Base-by-base conservation (phyloP, 805 yeast species). In the Middelhovenomyces tepae region DNA sequence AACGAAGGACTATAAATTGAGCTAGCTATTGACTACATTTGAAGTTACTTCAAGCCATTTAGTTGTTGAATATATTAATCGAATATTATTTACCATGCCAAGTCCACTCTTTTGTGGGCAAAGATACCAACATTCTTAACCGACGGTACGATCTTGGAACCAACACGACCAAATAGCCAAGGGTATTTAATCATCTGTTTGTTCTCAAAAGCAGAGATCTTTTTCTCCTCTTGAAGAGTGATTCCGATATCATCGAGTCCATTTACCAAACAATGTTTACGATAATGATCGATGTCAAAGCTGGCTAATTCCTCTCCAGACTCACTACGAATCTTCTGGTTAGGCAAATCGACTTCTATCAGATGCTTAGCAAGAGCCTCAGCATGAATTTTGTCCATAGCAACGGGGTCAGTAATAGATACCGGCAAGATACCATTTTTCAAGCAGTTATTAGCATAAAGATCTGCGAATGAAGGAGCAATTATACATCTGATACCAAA, bases 401-500 rank as follows among this genome's bases (percentile, higher is more conserved):
- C 47, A 43, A 87, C 87, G 10, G 71, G 66, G n/a, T 76, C 78
- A 51, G 78, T 78, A n/a, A 87, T 53, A 64, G 94, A 76, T 50
- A 87, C 82, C 40, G 96, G 96, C 42, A 87, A 65, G 57, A 87
- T 67, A 30, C 94, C 94, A 61, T 87, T 87, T 65, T 87, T 87
- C 67, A 81, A 82, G 35, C 95, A 84, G 67, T 87, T 87, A 65
- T 82, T 86, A 73, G 83, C 86, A 69, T 87, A 87, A 50, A 87
- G 87, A 62, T 87, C 96, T 58, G 95, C 96, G 48, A 87, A 87
- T 1, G 95, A 85, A 38, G 95, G 95, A 4, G 95, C 95, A 57
- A 87, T 85, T 52, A 87, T 81, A 43, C 86, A 78, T 59, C 78
- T 78, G 59, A 87, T 85, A 61, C 96, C 96, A 53, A 87, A 87